Evolutionary conservation across 495 filamentous ascomycete genomes (phyloP).

Genomic region (Penicillium lagena): DNA sequence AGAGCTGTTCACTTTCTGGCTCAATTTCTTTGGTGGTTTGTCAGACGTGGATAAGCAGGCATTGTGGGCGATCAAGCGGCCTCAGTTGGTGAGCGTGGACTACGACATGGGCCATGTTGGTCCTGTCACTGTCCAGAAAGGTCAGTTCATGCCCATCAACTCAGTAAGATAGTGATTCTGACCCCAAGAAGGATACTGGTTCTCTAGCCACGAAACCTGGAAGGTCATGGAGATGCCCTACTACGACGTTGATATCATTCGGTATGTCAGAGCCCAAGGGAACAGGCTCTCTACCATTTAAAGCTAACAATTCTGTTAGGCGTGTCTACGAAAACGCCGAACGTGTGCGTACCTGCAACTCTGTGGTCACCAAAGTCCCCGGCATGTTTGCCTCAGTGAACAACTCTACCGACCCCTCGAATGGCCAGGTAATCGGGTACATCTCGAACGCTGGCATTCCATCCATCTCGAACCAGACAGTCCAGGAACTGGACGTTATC

Average conservation of each 20-base stretch:
- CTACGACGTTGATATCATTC: slow-evolving; percentile 23
- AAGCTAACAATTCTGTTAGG: slow-evolving; percentile 3
- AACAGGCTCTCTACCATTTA: not conserved
- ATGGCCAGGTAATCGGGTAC: slow-evolving; percentile 21
- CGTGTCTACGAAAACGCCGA: slow-evolving; percentile 26
- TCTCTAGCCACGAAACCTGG: slow-evolving; percentile 29
- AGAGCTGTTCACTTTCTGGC: slow-evolving; percentile 30
- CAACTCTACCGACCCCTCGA: slow-evolving; percentile 21
- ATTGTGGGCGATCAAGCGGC: slow-evolving; percentile 22
- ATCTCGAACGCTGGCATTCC: slow-evolving; percentile 28
- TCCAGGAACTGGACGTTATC: slow-evolving; percentile 24
- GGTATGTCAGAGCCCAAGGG: slow-evolving; percentile 5
- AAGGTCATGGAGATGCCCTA: slow-evolving; percentile 33
- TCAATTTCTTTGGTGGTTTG: slow-evolving; percentile 25
- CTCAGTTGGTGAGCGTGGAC: slow-evolving; percentile 23
- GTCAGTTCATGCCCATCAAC: slow-evolving; percentile 1
- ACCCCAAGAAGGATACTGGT: slow-evolving; percentile 20
- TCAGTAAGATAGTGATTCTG: not conserved
- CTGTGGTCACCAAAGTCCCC: slow-evolving; percentile 17
- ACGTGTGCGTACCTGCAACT: slow-evolving; percentile 29
- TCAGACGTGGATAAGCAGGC: slow-evolving; percentile 16
- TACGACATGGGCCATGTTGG: slow-evolving; percentile 22
- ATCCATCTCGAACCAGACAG: slow-evolving; percentile 22
- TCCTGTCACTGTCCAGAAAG: slow-evolving; percentile 30
- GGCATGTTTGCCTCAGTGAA: slow-evolving; percentile 33